phyloP scores from a whole-genome alignment of 2,329 filamentous ascomycete species.

The Ophiosphaerella herpotricha region DNA sequence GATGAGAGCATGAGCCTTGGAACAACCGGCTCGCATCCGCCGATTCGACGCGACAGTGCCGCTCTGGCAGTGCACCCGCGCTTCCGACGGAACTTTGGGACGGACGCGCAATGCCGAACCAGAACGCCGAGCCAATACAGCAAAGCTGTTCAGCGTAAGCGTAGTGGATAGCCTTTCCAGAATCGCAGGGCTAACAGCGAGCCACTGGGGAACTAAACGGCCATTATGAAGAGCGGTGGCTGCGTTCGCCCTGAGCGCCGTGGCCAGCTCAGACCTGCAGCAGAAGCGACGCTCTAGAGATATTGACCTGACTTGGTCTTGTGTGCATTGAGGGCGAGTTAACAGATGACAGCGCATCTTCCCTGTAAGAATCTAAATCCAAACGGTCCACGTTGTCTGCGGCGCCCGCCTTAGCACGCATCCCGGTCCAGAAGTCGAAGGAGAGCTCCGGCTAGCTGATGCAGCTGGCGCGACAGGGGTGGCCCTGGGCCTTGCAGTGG shows the following conservation, averaged over 20 bases:
- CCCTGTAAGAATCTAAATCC: constrained; percentile 35
- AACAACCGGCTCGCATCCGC: constrained; percentile 27
- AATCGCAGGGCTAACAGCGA: constrained; percentile 10
- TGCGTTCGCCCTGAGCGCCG: constrained; percentile 17
- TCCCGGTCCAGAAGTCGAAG: constrained; percentile 34
- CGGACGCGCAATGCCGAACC: constrained; percentile 34
- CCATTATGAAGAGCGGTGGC: constrained; percentile 18
- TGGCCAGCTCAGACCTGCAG: constrained; percentile 39
- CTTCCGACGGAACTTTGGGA: constrained; percentile 35
- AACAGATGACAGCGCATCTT: constrained; percentile 47
- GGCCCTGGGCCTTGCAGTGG: constrained; percentile 37
- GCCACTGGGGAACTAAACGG: constrained; percentile 16
- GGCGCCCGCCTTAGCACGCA: constrained; percentile 40
- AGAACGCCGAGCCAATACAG: constrained; percentile 21
- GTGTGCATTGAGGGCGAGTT: constrained; percentile 38
- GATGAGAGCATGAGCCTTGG: constrained; percentile 24
- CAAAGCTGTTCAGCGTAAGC: constrained; percentile 25
- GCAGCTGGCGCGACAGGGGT: constrained; percentile 37
- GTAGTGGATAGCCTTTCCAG: constrained; percentile 13
- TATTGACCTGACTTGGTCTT: constrained; percentile 33
- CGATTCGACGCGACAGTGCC: constrained; percentile 39
- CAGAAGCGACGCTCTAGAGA: constrained; percentile 26
- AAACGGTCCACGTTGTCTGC: constrained; percentile 46
- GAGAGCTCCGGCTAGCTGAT: constrained; percentile 41
- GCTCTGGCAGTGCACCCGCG: constrained; percentile 39